Percentiles rank a stretch among this genome's conserved stretches.
Evolutionary conservation across 805 yeast species (phyloP).

Genomic region (Myxozyma geophila): DNA sequence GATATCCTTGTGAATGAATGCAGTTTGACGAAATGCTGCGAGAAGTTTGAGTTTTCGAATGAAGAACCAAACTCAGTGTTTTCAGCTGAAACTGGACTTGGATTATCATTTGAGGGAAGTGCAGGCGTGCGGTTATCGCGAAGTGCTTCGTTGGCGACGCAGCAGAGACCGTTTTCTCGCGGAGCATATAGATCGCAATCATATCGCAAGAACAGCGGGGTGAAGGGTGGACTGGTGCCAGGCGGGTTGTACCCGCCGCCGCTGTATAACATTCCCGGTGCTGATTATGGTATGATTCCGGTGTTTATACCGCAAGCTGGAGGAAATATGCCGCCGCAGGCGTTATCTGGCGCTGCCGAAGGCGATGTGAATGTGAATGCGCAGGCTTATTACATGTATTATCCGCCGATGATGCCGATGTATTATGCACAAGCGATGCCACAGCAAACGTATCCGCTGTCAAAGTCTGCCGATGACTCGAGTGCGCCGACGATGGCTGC

Average conservation of each 20-base stretch:
- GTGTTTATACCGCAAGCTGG: slow-evolving; percentile 6
- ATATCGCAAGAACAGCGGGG: slow-evolving; percentile 8
- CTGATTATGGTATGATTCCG: slow-evolving; percentile 20
- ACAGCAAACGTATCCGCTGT: too few relatives aligned
- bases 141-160: slow-evolving; percentile 8
- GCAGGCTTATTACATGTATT: neutral
- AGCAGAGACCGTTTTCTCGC: slow-evolving; percentile 10
- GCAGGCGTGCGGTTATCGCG: slow-evolving; percentile 2
- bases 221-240: neutral
- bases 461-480: neutral
- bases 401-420: slow-evolving; percentile 6
- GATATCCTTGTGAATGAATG: slow-evolving; percentile 22
- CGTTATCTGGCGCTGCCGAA: neutral
- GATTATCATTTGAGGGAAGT: neutral
- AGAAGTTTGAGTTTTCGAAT: slow-evolving; percentile 28
- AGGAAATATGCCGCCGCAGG: neutral
- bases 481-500: neutral
- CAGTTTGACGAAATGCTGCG: slow-evolving; percentile 17
- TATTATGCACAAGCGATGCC: neutral
- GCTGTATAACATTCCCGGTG: slow-evolving; percentile 12
- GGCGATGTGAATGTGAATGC: neutral
- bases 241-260: slow-evolving; percentile 30
- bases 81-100: slow-evolving; percentile 9
- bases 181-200: slow-evolving; percentile 16
- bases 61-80: slow-evolving; percentile 12